Base-by-base conservation (phyloP, 2,329 filamentous ascomycete species). In the Aspergillus sp. region DNA sequence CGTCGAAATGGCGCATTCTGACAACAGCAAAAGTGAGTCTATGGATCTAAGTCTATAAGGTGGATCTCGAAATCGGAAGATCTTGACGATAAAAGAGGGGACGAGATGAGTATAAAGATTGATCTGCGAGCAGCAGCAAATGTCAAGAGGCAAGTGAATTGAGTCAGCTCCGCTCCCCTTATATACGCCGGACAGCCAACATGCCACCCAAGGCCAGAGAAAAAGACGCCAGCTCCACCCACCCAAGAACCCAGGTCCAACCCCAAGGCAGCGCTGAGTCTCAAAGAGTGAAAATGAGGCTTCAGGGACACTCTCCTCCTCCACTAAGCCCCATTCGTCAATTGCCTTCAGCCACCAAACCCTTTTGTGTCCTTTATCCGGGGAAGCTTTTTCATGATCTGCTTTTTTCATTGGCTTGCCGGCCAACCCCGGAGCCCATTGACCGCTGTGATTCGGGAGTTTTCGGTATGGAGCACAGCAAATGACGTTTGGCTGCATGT, bases 1-100 rank as follows among this genome's bases (percentile, higher is more conserved):
- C 63, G 52, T 75, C 73, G 61, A 75, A 75, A 58, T 75, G 73
- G 47, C 73, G 70, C 72, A 75, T 74, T 24, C 45, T 61, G 50
- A 34, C 15, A 33, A 20, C 51, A 27, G 11, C n/a, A 20, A n/a
- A 30, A 33, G 34, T 49, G 20, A 12, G 20, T 27, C 41, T 54
- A 40, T 53, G 13, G 15, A 34, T 27, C n/a, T 51, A 37, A 50
- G 19, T 17, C 12, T n/a, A 30, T 13, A 34, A 37, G 33, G 54
- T 42, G 48, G 30, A 37, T 33, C 41, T 27, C 13, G 15, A 34
- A 44, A 19, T 22, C 22, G 15, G 41, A 40, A 30, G 19, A 59
- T 34, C 8, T 33, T 12, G 12, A 45, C 17, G 30, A 6, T 30
- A 33, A 34, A 12, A 48, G n/a, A 48, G 3, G 3, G 27, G 17